These are phyloP conservation scores for Helminthosporium solani DNA, from an alignment of 2,329 filamentous ascomycete genomes.

Conservation along the genomic window DNA sequence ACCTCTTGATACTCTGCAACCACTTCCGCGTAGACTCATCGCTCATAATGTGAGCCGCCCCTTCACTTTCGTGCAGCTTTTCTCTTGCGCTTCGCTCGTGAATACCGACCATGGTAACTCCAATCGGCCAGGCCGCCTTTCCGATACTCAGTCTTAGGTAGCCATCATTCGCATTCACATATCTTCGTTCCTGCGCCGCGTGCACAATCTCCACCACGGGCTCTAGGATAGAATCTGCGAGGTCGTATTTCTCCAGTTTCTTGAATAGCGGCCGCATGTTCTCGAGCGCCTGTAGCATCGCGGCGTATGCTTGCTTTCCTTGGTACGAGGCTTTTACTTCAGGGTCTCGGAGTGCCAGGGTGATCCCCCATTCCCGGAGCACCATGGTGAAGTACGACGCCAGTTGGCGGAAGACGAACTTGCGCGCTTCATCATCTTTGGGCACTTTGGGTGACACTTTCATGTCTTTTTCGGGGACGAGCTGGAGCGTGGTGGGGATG, in stretches of 20 bases:
- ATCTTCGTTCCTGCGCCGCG: constrained; percentile 84
- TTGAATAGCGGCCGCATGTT: constrained; percentile 89
- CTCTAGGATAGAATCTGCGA: constrained; percentile 76
- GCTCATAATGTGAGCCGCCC: constrained; percentile 92
- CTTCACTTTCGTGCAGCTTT: constrained; percentile 79
- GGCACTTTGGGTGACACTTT: constrained; percentile 66
- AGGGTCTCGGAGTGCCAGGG: constrained; percentile 62
- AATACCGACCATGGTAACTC: constrained; percentile 99
- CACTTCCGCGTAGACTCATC: constrained; percentile 96
- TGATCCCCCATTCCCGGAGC: constrained; percentile 80
- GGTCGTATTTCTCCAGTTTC: constrained; percentile 77
- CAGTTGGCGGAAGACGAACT: constrained; percentile 81
- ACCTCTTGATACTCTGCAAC: constrained; percentile 95
- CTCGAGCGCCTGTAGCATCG: constrained; percentile 83
- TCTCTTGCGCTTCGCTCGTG: constrained; percentile 95
- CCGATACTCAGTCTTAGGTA: constrained; percentile 92
- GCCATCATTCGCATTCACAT: constrained; percentile 94
- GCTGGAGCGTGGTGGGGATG: constrained; percentile 79
- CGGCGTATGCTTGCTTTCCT: constrained; percentile 77
- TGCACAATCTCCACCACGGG: constrained; percentile 90
- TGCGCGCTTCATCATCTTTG: constrained; percentile 63
- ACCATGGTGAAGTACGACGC: constrained; percentile 96
- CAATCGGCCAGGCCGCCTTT: constrained; percentile 97
- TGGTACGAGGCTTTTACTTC: constrained; percentile 70
- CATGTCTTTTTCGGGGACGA: constrained; percentile 85